phyloP scores from a whole-genome alignment of 805 yeast genomes.

The Metschnikowia matae region DNA sequence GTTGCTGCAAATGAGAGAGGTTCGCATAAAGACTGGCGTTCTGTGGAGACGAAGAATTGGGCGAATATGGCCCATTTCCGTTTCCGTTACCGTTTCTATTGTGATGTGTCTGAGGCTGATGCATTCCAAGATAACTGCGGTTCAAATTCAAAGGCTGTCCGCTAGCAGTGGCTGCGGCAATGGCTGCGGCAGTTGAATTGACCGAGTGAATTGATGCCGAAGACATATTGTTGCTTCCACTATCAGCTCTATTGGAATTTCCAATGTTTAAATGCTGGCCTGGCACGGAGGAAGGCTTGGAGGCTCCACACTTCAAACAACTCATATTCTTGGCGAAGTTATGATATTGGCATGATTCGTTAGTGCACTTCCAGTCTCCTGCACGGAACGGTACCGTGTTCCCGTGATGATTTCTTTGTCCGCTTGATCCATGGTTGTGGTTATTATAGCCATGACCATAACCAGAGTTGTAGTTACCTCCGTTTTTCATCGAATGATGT shows the following conservation, averaged over 20 bases:
- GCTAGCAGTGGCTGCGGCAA: constrained; percentile 46
- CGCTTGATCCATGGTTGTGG: constrained; percentile 13
- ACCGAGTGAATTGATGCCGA: constrained; percentile 23
- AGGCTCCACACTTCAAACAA: constrained; percentile 85
- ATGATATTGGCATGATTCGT: constrained; percentile 77
- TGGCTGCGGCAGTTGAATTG: constrained; percentile 43
- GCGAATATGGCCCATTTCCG: constrained; percentile 2
- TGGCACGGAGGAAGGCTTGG: constrained; percentile 41
- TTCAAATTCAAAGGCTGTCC: constrained; percentile 42
- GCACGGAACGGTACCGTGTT: constrained; percentile 88
- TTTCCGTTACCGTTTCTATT: constrained; percentile 6
- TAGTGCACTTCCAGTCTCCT: constrained; percentile 92
- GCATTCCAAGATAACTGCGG: constrained; percentile 28
- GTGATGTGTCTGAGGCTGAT: constrained; percentile 33
- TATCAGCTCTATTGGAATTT: constrained; percentile 7
- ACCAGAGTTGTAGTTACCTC: constrained; percentile 12
- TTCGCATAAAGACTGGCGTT: constrained; percentile 16
- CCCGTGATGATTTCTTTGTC: constrained; percentile 22
- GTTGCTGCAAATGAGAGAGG: constrained; percentile 18
- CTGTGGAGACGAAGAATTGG: constrained; percentile 12
- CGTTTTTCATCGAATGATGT: constrained; percentile 12
- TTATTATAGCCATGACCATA: constrained; percentile 16
- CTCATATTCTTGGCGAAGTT: constrained; percentile 87
- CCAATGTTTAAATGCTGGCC: constrained; percentile 8
- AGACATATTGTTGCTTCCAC: constrained; percentile 5